Evolutionary conservation across 805 yeast genomes (phyloP), one percentile per base, ranked within the genome.

Genomic region (Yamadazyma scolyti): DNA sequence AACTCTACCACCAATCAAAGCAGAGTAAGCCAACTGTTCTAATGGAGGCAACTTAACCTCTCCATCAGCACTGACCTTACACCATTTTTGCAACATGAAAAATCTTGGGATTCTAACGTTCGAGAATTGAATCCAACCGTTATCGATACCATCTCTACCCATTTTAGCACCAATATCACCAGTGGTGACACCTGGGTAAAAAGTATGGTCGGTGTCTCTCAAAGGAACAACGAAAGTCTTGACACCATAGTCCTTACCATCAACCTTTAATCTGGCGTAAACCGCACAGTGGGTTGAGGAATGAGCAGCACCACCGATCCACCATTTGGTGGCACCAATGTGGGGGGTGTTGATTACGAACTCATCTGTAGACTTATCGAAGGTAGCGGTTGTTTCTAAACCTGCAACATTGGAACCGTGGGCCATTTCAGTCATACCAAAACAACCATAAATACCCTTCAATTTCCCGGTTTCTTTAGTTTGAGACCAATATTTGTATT

Each of bases 401-500:
- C 78, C 73, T 6, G 64, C 72, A 25, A 77, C 79, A 43, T 74
- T 77, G 15, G 79, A 73, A 37, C 78, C 78, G 47, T 77, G 82
- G 43, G 76, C 77, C 47, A 79, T 76, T 55, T 77, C 82, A 22
- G 82, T 77, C 58, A 77, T 68, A 19, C 79, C 82, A 44, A 77
- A 77, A 54, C 81, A 75, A 23, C 82, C 82, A 40, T 63, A 65
- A 16, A 82, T 67, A 38, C 75, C 82, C 49, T 71, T 77, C 23
- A 80, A 52, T 39, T 60, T 61, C 1, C 67, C 53, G 8, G 87
- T 77, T 43, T 84, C 88, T 48, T 82, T 71, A 45, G 73, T 77
- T 37, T 68, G 61, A 31, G 87, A 72, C 97, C 97, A 89, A 61
- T 80, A 90, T 25, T 77, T 65, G 47, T 81, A 73, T 66, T 89